These are phyloP conservation scores for Delphinella strobiligena DNA, from an alignment of 2,329 filamentous ascomycete genomes.

Conservation along the genomic window DNA sequence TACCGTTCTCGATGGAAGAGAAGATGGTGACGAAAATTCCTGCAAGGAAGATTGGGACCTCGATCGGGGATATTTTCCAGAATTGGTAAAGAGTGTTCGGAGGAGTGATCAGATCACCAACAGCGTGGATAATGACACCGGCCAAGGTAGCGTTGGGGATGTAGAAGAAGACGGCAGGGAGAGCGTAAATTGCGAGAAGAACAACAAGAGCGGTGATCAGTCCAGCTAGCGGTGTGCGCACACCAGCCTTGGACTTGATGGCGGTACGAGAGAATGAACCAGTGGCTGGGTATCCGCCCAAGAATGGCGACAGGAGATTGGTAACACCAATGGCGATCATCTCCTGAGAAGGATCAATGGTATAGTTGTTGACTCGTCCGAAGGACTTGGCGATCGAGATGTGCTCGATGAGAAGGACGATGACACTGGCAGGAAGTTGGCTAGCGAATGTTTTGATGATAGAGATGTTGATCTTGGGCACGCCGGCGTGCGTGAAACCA, in stretches of 20 bases:
- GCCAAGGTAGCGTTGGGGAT: conserved; percentile 72
- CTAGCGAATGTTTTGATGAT: conserved; percentile 58
- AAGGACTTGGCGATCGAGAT: conserved; percentile 97
- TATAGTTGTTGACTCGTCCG: conserved; percentile 90
- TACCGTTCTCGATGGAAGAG: conserved; percentile 76
- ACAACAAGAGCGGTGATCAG: conserved; percentile 79
- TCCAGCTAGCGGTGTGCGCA: conserved; percentile 81
- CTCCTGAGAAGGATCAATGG: conserved; percentile 89
- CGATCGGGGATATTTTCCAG: conserved; percentile 83
- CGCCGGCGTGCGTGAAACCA: conserved; percentile 70
- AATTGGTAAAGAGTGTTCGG: conserved; percentile 91
- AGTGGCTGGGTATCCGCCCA: conserved; percentile 84
- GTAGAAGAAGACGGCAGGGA: conserved; percentile 85
- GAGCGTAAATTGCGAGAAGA: conserved; percentile 76
- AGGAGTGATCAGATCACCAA: conserved; percentile 81
- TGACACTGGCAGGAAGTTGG: conserved; percentile 73
- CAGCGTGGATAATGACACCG: conserved; percentile 90
- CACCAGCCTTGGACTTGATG: conserved; percentile 94
- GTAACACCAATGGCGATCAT: conserved; percentile 86
- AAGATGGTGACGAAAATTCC: conserved; percentile 89
- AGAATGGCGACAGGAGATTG: conserved; percentile 81
- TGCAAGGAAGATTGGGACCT: conserved; percentile 84
- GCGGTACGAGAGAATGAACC: conserved; percentile 94
- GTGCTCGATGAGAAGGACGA: conserved; percentile 93
- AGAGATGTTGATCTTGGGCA: conserved; percentile 53